Percentiles rank a stretch among this genome's conserved stretches.
Conservation (phyloP, 2,329 filamentous ascomycete genomes). For the Aphanoascus verrucosus region DNA sequence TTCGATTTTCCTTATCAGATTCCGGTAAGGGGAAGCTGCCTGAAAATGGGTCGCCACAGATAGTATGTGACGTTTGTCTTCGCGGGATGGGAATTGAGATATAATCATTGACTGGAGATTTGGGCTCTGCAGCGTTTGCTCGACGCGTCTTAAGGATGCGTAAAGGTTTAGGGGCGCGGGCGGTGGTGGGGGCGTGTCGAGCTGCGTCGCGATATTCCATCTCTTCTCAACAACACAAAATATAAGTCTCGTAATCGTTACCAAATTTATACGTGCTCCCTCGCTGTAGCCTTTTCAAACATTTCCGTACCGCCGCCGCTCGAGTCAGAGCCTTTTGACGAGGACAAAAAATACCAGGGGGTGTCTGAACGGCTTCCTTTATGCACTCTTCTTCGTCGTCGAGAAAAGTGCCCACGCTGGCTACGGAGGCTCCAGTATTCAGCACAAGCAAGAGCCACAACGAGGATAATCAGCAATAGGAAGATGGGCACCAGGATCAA, state of each 20-base stretch:
- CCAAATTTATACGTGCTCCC: slow-evolving; percentile 15
- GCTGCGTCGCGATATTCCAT: slow-evolving; percentile 1
- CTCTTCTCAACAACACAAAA: not conserved
- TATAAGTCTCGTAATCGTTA: not conserved
- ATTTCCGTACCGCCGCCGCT: slow-evolving; percentile 22
- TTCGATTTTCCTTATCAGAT: not conserved
- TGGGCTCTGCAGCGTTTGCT: slow-evolving; percentile 18
- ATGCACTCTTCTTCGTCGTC: slow-evolving; percentile 18
- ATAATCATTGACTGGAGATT: slow-evolving; percentile 12
- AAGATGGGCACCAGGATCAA: slow-evolving; percentile 40
- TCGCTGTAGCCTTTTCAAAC: slow-evolving; percentile 19
- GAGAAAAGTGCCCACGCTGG: slow-evolving; percentile 21
- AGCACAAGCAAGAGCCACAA: slow-evolving; percentile 31
- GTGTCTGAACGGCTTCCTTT: slow-evolving; percentile 26
- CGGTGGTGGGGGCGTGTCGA: slow-evolving; percentile 22
- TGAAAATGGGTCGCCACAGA: not conserved
- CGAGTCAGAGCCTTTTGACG: slow-evolving; percentile 25
- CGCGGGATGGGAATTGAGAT: slow-evolving; percentile 20
- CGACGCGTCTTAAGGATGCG: slow-evolving; percentile 39
- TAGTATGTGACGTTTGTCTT: slow-evolving; percentile 21
- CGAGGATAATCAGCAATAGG: slow-evolving; percentile 32
- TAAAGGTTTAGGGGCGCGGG: slow-evolving; percentile 37
- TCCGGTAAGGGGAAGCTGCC: not conserved
- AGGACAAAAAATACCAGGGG: slow-evolving; percentile 21
- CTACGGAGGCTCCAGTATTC: slow-evolving; percentile 25